Base-by-base conservation (phyloP, 2,329 filamentous ascomycete species). In the Eutypella sp. region DNA sequence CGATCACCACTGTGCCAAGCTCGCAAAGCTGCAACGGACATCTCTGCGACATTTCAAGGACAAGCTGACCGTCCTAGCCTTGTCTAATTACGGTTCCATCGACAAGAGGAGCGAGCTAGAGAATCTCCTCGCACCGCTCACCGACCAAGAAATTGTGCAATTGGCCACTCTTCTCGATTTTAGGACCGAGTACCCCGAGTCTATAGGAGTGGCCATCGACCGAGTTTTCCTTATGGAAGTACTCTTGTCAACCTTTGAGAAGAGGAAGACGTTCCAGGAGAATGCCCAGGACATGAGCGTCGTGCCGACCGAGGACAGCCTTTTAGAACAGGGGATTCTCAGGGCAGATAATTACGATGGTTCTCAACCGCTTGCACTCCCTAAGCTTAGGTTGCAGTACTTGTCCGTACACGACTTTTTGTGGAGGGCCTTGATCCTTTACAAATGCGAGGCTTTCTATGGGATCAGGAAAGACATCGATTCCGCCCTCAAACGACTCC, bases 371-470 rank as follows among this genome's bases (percentile, higher is more conserved):
- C 74, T 99, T 47, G 89, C 93, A 3, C 82, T 99, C 37, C 93
- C 93, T 3, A 99, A 99, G 64, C 70, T 97, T 39, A 99, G 96
- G 57, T 72, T 99, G 23, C 93, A 99, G 61, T 99, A 99, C 66
- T 75, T 99, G 13, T 95, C 91, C 3, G 82, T 96, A 42, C 90
- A 90, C 3, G 93, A 99, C 65, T 99, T 99, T 57, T 70, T 99
- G n/a, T 99, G 91, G 90, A 81, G 95, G 51, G 90, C 92, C 0
- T 85, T 97, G 58, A 77, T 95, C 13, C 73, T 99, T 8, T 93
- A 96, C 63, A 83, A 92, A 34, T 87, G 85, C 47, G 93, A 99
- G 65, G 81, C 92, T 0, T 96, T 97, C 63, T 97, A 95, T 64
- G 88, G 89, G 49, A 92, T 99, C 48, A 82, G 90, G 39, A 92